Conservation (phyloP, 1,139 yeast species). For the Geotrichum europaeum region DNA sequence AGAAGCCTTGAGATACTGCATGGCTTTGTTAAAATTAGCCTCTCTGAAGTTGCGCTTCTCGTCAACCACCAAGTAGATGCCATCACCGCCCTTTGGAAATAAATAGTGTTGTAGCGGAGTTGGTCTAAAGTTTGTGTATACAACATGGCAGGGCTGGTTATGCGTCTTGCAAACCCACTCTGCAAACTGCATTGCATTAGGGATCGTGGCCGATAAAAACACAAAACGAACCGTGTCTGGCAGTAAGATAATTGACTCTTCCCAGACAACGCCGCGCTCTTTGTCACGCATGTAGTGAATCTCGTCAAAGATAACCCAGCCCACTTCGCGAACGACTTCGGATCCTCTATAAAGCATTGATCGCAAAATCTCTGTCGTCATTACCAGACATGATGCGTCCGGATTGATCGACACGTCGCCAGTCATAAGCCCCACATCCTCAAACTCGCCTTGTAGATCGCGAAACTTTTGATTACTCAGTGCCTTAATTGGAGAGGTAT, state of each 20-base stretch:
- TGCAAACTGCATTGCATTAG: conserved; percentile 97
- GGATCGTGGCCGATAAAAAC: conserved; percentile 89
- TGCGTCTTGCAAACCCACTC: conserved; percentile 97
- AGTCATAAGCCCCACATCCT: conserved; percentile 91
- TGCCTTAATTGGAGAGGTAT: conserved; percentile 91
- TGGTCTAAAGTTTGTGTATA: conserved; percentile 96
- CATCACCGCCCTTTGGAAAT: conserved; percentile 96
- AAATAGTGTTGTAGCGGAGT: conserved; percentile 96
- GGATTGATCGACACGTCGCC: conserved; percentile 98
- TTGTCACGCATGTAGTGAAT: conserved; percentile 96
- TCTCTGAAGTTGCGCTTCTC: conserved; percentile 95
- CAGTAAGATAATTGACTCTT: conserved; percentile 91
- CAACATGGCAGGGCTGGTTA: conserved; percentile 96
- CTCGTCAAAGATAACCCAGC: conserved; percentile 94
- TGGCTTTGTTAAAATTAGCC: conserved; percentile 96
- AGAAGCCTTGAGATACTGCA: conserved; percentile 83
- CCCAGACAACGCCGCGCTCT: conserved; percentile 99
- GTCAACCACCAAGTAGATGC: conserved; percentile 94
- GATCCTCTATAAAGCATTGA: conserved; percentile 96
- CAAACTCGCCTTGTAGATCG: conserved; percentile 74
- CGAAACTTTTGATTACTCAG: conserved; percentile 90
- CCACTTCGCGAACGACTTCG: conserved; percentile 92
- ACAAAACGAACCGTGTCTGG: conserved; percentile 94
- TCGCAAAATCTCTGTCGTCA: conserved; percentile 95
- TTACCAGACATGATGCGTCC: conserved; percentile 90